Evolutionary conservation across 768 basidiomycete genomes (phyloP), one percentile per base, ranked within the genome.

Genomic region (Epithele typhae): DNA sequence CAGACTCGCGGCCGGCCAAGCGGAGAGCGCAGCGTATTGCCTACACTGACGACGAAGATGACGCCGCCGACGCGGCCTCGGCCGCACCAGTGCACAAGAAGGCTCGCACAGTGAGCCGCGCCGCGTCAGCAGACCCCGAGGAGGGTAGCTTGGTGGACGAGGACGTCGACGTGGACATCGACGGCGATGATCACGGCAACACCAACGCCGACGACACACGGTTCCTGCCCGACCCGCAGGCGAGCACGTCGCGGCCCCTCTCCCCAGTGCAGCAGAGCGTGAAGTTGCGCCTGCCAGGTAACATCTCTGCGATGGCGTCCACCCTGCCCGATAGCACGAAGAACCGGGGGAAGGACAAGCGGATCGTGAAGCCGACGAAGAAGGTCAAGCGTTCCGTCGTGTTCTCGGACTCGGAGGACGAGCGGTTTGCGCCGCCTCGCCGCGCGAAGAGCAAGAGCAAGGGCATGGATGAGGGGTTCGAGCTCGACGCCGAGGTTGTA

Each of bases 111-210:
- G 52, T 51, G 22, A 61, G 53, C 30, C 19, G 17, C 15, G 24
- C 12, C 22, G 45, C 25, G 4, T 37, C 52, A 53, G 46, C 57
- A 50, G 27, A 53, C 51, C 41, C 59, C 48, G 57, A 63, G 48
- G 59, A 30, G 27, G 27, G n/a, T 66, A 68, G 52, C 56, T 58
- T 24, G 55, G 64, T 5, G 41, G 43, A 59, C 12, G 51, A 61
- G 34, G 50, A 59, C 14, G 48, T 52, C 6, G 64, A 66, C 15
- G 58, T 60, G 35, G 58, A 59, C 21, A 52, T 48, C 4, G 52
- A 58, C 32, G 27, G 27, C 7, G 27, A 30, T n/a, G n/a, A n/a
- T n/a, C n/a, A n/a, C n/a, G n/a, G n/a, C n/a, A n/a, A n/a, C n/a
- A n/a, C n/a, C n/a, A n/a, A n/a, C 7, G 56, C 51, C 27, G 65